Evolutionary conservation across 345 rosid species (phyloP), one percentile per base, ranked within the genome.

Genomic region (Syzygium aqueum): DNA sequence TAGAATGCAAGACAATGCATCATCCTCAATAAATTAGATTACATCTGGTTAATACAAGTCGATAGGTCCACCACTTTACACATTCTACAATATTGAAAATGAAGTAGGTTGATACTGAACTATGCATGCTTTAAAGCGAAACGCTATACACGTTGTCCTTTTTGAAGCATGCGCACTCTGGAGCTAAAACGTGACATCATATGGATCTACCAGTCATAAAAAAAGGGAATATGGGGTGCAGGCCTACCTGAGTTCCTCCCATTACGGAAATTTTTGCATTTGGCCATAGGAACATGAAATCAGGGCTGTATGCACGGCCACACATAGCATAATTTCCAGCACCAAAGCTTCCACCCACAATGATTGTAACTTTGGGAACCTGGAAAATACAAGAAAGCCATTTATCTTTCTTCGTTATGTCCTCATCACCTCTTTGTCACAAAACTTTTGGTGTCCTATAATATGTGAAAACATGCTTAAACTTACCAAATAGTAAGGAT

Each of bases 301-400:
- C 89, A 77, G 99, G 98, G 90, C 93, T 95, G 85, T 92, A 97
- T 51, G 99, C 99, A 90, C 98, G 98, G 8, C 99, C 99, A 86
- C 99, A 97, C 99, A 97, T 97, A 23, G 99, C 98, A 88, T 96
- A 96, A 89, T 97, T 95, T 90, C 99, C 99, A 82, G 99, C 99
- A 87, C 99, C 99, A 84, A 95, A 96, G 90, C 99, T 96, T 90
- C 98, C 98, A 84, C 99, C 98, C 10, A 95, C 95, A 51, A 96
- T 93, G 7, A 97, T 91, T 27, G 99, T 96, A 85, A 96, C 90
- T 92, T 95, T 97, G 59, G 98, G 99, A 25, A 97, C 98, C 98
- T 96, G 91, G 30, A 90, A 50, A 25, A 83, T 37, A 56, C 30
- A 33, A 13, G 33, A 5, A 73, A 19, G 27, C 27, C 27, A 1